Percentiles rank a stretch among this genome's conserved stretches.
phyloP scores from a whole-genome alignment of 2,329 filamentous ascomycete species.

The Lasiodiplodia sp. region DNA sequence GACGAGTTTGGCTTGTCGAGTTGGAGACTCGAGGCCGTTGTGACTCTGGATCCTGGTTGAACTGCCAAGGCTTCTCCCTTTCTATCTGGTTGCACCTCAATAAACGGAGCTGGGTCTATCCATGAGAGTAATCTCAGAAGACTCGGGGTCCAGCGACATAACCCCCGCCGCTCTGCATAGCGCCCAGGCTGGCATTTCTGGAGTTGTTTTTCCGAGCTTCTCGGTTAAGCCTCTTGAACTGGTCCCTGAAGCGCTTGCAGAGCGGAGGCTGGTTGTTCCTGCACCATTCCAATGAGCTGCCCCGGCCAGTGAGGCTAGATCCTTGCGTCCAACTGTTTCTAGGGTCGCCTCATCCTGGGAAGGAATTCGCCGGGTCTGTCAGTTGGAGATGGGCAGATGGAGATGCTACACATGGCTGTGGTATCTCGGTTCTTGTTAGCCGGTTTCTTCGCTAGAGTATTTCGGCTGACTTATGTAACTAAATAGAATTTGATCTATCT shows the following conservation, averaged over 20 bases:
- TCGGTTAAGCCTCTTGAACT: constrained; percentile 1
- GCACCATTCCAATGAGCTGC: constrained; percentile 7
- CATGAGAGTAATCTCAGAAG: not conserved
- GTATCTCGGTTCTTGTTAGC: not conserved
- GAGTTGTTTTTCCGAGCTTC: not conserved
- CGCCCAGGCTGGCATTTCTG: not conserved
- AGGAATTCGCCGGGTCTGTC: not conserved
- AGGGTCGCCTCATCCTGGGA: not conserved
- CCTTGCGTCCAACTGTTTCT: not conserved
- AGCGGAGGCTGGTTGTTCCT: constrained; percentile 7
- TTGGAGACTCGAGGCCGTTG: not conserved
- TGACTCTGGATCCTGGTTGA: constrained; percentile 4
- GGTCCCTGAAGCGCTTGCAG: not conserved
- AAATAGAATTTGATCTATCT: not conserved
- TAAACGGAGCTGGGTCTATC: not conserved
- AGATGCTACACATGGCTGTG: not conserved
- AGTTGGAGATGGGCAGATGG: not conserved
- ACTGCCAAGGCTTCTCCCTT: not conserved
- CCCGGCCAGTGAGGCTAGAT: constrained; percentile 1
- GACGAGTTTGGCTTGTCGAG: constrained; percentile 4
- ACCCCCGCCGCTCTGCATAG: not conserved
- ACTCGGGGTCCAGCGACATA: constrained; percentile 12
- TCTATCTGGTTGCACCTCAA: constrained; percentile 1
- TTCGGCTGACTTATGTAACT: constrained; percentile 6
- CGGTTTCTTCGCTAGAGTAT: not conserved